Evolutionary conservation across 257 asterid species (phyloP).

Genomic region (Solanum neorickii): DNA sequence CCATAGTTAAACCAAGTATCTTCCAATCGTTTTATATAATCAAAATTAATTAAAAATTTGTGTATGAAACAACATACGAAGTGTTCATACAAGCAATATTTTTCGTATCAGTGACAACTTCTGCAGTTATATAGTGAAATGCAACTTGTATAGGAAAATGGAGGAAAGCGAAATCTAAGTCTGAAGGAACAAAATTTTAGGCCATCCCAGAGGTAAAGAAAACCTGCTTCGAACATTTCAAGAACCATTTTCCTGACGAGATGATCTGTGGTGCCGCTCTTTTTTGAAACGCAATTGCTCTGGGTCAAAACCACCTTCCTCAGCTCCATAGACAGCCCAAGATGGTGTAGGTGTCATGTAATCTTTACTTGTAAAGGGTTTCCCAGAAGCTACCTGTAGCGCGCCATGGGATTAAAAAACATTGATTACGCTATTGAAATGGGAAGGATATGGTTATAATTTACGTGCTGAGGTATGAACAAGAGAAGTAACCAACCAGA

Average conservation of each 20-base stretch:
- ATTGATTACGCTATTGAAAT: neutral
- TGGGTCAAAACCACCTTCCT: slow-evolving; percentile 97
- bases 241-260: slow-evolving; percentile 16
- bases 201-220: slow-evolving; percentile 1
- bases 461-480: neutral
- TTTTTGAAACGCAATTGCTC: slow-evolving; percentile 65
- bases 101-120: neutral
- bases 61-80: no score
- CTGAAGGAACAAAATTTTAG: slow-evolving; percentile 4
- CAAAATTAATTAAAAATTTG: no score
- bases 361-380: slow-evolving; percentile 63
- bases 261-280: slow-evolving; percentile 64
- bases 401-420: neutral
- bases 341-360: slow-evolving; percentile 88
- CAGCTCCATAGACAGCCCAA: slow-evolving; percentile 97
- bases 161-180: neutral
- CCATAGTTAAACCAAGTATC: no score
- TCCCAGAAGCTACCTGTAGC: slow-evolving; percentile 65
- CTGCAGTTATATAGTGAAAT: neutral
- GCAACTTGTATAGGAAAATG: neutral
- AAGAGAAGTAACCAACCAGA: slow-evolving; percentile 41
- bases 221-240: neutral
- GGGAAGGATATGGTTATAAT: neutral
- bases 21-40: no score
- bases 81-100: no score